Base-by-base conservation (phyloP, 768 basidiomycete genomes). In the Pleurotus salmoneostramineus region DNA sequence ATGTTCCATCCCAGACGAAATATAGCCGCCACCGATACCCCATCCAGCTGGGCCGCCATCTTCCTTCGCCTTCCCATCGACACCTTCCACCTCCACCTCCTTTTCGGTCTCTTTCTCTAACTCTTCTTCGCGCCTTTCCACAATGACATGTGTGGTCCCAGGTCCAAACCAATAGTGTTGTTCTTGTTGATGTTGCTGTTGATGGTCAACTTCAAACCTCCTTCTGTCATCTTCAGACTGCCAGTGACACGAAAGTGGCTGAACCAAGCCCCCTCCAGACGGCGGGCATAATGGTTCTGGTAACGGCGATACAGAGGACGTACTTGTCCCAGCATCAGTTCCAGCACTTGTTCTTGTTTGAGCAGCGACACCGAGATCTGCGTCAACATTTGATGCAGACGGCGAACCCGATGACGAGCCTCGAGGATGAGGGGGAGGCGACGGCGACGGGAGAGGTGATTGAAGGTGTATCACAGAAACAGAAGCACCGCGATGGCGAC, bases 191-290 rank as follows among this genome's bases (percentile, higher is more conserved):
- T 43, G 50, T 3, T 48, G 52, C 21, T 12, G 58, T 54, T 36
- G 51, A 11, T 43, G 21, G 21, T 27, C 55, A 12, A 47, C 44
- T 17, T 48, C 56, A 31, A 46, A 48, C 27, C 56, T 34, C 17
- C 32, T 45, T 0, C 56, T 43, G 15, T 56, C 46, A 33, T 46
- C 56, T 47, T 56, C 56, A 12, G n/a, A 12, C 36, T 56, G 56
- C 56, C 56, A 33, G 27, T 55, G 52, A 14, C 35, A 35, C 15
- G 36, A 11, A 8, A 63, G n/a, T 68, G 61, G 17, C 55, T 60
- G 33, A 58, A 45, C 21, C 52, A 55, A 2, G 63, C 21, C n/a
- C 63, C 63, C 70, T 69, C 21, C 21, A 27, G 71, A 45, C 61
- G 59, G 32, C 59, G 46, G 17, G 44, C 56, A 40, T 66, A 64